Evolutionary conservation across 1,284 basidiomycete genomes (phyloP).

Genomic region (Pseudomicrostroma phylloplanum): DNA sequence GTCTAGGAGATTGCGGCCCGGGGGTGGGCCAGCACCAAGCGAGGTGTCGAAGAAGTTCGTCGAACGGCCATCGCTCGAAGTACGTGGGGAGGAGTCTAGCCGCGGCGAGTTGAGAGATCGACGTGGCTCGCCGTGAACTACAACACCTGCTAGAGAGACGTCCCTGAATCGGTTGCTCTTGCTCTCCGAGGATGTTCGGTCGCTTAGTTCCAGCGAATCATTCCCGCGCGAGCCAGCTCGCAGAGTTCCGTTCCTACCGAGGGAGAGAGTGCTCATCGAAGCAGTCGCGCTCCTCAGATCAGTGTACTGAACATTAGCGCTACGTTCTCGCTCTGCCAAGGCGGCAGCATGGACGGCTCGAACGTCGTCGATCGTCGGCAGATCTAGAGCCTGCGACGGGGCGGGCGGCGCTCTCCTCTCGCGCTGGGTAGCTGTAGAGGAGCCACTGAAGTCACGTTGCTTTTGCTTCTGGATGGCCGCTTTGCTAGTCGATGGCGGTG

Average conservation of each 20-base stretch:
- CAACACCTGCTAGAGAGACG: neutral
- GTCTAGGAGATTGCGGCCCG: neutral
- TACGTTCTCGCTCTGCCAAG: conserved; percentile 21
- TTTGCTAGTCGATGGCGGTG: conserved; percentile 16
- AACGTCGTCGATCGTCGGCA: conserved; percentile 48
- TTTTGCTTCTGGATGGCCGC: conserved; percentile 36
- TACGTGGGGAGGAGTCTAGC: neutral
- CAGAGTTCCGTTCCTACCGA: conserved; percentile 4
- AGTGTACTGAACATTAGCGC: conserved; percentile 1
- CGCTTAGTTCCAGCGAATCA: neutral
- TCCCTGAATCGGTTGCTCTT: neutral
- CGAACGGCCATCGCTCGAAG: neutral
- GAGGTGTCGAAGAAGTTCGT: neutral
- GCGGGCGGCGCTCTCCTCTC: conserved; percentile 24
- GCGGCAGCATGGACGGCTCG: conserved; percentile 40
- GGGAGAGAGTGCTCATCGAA: neutral
- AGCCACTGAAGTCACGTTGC: conserved; percentile 26
- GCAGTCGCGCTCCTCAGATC: neutral
- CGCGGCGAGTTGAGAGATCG: neutral
- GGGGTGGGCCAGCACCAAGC: no score
- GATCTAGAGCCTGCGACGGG: conserved; percentile 34
- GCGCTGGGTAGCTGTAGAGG: conserved; percentile 15
- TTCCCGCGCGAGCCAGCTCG: neutral
- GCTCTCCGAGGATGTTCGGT: neutral
- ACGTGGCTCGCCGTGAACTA: neutral